Percentiles rank a stretch among this genome's conserved stretches.
phyloP scores from a whole-genome alignment of 768 basidiomycete genomes.

The Naganishia onofrii region DNA sequence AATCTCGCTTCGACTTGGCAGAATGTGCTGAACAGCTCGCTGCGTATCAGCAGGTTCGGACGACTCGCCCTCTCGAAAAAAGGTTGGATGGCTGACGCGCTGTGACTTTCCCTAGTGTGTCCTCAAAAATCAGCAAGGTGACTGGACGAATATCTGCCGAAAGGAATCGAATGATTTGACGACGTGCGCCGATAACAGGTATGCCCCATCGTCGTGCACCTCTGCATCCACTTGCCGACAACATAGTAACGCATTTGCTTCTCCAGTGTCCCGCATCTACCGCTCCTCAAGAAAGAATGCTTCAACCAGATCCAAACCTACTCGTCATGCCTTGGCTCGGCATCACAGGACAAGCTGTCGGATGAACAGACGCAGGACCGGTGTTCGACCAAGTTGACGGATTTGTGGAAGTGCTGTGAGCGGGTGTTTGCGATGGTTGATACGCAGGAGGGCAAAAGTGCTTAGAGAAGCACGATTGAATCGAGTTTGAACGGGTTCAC shows the following conservation, averaged over 20 bases:
- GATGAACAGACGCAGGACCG: constrained; percentile 39
- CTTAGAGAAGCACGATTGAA: too few species aligned
- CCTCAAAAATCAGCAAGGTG: constrained; percentile 42
- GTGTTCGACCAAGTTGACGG: constrained; percentile 43
- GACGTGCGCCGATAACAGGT: constrained; percentile 47
- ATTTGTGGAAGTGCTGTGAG: constrained; percentile 49
- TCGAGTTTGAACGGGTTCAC: too few species aligned
- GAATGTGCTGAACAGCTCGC: constrained; percentile 51
- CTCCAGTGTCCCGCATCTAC: constrained; percentile 45
- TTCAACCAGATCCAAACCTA: constrained; percentile 41
- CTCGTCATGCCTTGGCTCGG: constrained; percentile 39
- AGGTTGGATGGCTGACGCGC: not conserved
- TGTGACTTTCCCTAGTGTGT: constrained; percentile 41
- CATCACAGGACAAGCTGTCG: constrained; percentile 21
- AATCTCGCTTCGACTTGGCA: constrained; percentile 4
- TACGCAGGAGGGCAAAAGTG: not conserved
- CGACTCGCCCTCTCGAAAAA: too few species aligned
- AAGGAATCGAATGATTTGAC: constrained; percentile 41
- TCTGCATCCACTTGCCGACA: not conserved
- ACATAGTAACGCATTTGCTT: not conserved
- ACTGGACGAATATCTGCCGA: constrained; percentile 45
- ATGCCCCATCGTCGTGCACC: not conserved
- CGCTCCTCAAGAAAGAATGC: constrained; percentile 44
- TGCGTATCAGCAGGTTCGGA: constrained; percentile 45
- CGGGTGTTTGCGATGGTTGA: constrained; percentile 28